Evolutionary conservation across 1,284 basidiomycete genomes (phyloP).

Genomic region (Ganoderma sp.): DNA sequence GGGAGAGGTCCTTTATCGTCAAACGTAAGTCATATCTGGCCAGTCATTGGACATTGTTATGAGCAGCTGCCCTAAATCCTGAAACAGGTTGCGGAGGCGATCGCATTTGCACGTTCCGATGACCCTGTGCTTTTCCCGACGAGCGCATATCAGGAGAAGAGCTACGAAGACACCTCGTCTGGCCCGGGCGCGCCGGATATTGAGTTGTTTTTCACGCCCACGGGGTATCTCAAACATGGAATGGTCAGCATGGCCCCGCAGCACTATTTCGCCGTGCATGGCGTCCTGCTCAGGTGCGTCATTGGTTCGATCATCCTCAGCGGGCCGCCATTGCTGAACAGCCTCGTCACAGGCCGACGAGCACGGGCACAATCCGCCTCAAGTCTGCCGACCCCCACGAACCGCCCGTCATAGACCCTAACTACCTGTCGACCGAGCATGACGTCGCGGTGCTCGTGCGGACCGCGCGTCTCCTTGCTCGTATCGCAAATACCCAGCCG

Average conservation of each 20-base stretch:
- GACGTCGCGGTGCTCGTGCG: constrained; percentile 63
- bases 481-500: constrained; percentile 57
- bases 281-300: constrained; percentile 40
- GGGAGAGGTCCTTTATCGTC: constrained; percentile 54
- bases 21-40: constrained; percentile 52
- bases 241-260: constrained; percentile 25
- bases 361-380: constrained; percentile 48
- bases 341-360: constrained; percentile 46
- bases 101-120: constrained; percentile 61
- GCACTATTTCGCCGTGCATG: constrained; percentile 41
- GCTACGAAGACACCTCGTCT: constrained; percentile 56
- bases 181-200: constrained; percentile 63
- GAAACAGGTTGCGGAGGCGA: constrained; percentile 60
- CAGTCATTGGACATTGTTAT: not conserved
- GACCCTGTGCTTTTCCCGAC: constrained; percentile 57
- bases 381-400: constrained; percentile 49
- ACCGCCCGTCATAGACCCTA: constrained; percentile 51
- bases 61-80: not conserved
- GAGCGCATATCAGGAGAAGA: constrained; percentile 30
- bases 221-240: constrained; percentile 48
- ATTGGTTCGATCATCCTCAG: not conserved
- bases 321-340: not conserved
- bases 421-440: constrained; percentile 58
- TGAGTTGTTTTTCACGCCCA: constrained; percentile 59
- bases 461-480: constrained; percentile 55